Base-by-base conservation (phyloP, 495 filamentous ascomycete species). In the Aspergillus funiculosus region DNA sequence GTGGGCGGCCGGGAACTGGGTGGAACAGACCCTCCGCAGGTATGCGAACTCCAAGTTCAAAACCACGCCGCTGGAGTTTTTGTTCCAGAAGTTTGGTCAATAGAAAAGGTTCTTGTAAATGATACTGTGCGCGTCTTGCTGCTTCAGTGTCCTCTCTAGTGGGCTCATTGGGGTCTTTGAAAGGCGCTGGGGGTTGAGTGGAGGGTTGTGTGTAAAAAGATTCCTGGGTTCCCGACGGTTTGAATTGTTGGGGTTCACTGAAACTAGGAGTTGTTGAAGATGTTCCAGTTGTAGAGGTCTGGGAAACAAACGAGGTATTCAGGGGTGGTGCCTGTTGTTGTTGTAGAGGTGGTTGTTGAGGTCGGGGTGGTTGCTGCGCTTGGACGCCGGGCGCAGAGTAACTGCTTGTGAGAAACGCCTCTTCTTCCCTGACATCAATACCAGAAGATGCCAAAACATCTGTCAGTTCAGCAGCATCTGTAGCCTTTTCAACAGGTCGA, bases 391-490 rank as follows among this genome's bases (percentile, higher is more conserved):
- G 74, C 58, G 61, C 75, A 54, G 69, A 73, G 69, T 79, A 82
- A 34, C 73, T 71, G 45, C 76, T 74, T 15, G 81, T 76, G 43
- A 90, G 63, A 46, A 73, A 80, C 29, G 85, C 82, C 50, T 91
- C 87, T 59, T 95, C 89, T 58, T 84, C 87, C 39, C 78, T 78
- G 1, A 94, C 68, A 69, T 95, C 85, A 46, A 95, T 83, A 38
- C 87, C 89, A 17, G 87, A 85, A 24, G 79, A 82, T 21, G 78
- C 76, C 46, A 95, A 59, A 35, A 89, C 81, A 71, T 95, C 89
- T 36, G 77, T 82, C 38, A 88, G 69, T 43, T 87, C 79, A 31
- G 81, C 77, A 28, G 83, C 78, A 61, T 87, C 88, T 0, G 73
- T 73, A 0, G 81, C 77, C 46, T 79, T 80, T 22, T 86, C 82